These are phyloP conservation scores for Pythium insidiosum DNA, from an alignment of 352 stramenopile genomes.

Conservation along the genomic window DNA sequence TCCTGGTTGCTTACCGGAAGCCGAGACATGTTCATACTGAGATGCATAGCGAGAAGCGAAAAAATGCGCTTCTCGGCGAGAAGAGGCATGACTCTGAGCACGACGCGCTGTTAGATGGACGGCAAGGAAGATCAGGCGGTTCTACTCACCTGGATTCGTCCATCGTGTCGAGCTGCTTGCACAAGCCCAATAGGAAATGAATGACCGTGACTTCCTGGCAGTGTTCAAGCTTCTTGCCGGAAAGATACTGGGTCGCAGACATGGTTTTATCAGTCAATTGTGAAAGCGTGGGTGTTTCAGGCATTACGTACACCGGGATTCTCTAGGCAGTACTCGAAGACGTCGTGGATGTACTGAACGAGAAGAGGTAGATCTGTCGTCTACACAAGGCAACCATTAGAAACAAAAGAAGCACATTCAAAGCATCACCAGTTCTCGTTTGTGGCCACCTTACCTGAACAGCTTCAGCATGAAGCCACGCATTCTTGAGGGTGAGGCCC, in stretches of 20 bases:
- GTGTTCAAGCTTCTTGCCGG: slow-evolving; percentile 66
- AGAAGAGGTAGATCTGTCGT: slow-evolving; percentile 87
- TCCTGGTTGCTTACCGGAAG: slow-evolving; percentile 15
- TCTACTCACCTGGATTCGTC: slow-evolving; percentile 56
- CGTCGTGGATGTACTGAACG: slow-evolving; percentile 82
- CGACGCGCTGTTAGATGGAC: neutral
- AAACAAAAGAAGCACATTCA: neutral
- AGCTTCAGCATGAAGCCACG: slow-evolving; percentile 85
- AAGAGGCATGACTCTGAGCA: slow-evolving; percentile 73
- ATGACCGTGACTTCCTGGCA: slow-evolving; percentile 85
- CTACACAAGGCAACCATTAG: slow-evolving; percentile 14
- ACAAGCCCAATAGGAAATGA: slow-evolving; percentile 77
- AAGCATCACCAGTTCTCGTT: neutral
- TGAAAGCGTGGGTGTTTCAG: neutral
- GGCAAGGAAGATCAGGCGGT: neutral
- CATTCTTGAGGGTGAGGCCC: slow-evolving; percentile 84
- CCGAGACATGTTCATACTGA: slow-evolving; percentile 43
- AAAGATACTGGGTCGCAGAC: slow-evolving; percentile 52
- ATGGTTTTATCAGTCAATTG: neutral
- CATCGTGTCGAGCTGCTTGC: slow-evolving; percentile 79
- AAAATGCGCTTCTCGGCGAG: slow-evolving; percentile 78
- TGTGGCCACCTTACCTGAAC: slow-evolving; percentile 38
- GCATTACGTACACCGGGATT: slow-evolving; percentile 34
- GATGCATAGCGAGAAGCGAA: slow-evolving; percentile 62
- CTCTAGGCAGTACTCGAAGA: slow-evolving; percentile 76